A percentile compares a stretch with the other conserved stretches of the same genome.
Conservation (phyloP, 768 basidiomycete genomes). For the Russula emetica region DNA sequence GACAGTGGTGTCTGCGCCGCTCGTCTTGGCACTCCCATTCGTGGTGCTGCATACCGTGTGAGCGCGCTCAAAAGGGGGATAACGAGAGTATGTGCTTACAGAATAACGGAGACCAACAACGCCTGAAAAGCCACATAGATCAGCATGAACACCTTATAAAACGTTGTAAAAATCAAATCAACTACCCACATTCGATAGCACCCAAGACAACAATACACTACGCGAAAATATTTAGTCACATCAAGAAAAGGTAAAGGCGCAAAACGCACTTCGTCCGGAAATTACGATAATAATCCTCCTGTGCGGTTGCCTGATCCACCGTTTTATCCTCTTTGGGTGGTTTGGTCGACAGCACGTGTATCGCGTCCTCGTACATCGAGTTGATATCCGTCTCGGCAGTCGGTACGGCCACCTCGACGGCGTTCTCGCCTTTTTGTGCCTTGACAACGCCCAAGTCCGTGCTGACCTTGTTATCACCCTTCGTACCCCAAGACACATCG, state of each 20-base stretch:
- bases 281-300: slow-evolving; percentile 84
- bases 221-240: slow-evolving; percentile 27
- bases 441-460: slow-evolving; percentile 84
- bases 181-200: slow-evolving; percentile 71
- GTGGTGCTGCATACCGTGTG: slow-evolving; percentile 37
- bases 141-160: slow-evolving; percentile 13
- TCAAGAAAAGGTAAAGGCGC: slow-evolving; percentile 13
- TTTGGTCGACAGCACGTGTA: slow-evolving; percentile 74
- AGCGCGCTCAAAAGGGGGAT: background rate
- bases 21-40: slow-evolving; percentile 47
- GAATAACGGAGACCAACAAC: slow-evolving; percentile 68
- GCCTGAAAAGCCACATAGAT: slow-evolving; percentile 38
- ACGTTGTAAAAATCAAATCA: slow-evolving; percentile 8
- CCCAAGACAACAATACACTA: slow-evolving; percentile 81
- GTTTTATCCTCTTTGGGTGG: slow-evolving; percentile 66
- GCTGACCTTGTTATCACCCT: slow-evolving; percentile 83
- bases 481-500: slow-evolving; percentile 95
- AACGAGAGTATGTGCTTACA: slow-evolving; percentile 42
- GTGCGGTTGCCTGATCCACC: slow-evolving; percentile 54
- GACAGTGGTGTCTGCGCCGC: slow-evolving; percentile 51
- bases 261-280: slow-evolving; percentile 77
- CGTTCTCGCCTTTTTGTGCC: slow-evolving; percentile 60
- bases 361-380: slow-evolving; percentile 86
- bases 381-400: slow-evolving; percentile 87
- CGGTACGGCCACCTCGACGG: slow-evolving; percentile 83